These are phyloP conservation scores for Talaromyces funiculosus DNA, from an alignment of 2,329 filamentous ascomycete genomes.

Conservation along the genomic window DNA sequence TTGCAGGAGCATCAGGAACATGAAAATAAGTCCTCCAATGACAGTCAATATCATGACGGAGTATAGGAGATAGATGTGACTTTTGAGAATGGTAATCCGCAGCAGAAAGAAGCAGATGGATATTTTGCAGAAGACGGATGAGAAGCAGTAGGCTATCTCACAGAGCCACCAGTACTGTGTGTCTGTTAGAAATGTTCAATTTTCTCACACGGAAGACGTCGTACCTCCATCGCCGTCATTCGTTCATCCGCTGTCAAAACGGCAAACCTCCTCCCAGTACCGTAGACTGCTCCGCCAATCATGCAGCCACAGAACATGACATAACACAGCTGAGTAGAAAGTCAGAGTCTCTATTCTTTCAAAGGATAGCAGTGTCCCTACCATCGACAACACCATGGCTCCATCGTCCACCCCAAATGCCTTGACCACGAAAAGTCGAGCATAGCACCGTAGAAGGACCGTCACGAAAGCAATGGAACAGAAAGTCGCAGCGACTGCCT, in stretches of 20 bases:
- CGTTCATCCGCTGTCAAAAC: slow-evolving; percentile 19
- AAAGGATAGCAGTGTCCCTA: slow-evolving; percentile 16
- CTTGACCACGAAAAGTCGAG: slow-evolving; percentile 29
- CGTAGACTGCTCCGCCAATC: slow-evolving; percentile 29
- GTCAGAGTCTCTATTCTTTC: neutral
- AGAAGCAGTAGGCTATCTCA: slow-evolving; percentile 50
- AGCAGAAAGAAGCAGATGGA: slow-evolving; percentile 52
- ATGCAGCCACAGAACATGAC: slow-evolving; percentile 33
- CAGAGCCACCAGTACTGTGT: slow-evolving; percentile 50
- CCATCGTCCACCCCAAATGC: slow-evolving; percentile 36
- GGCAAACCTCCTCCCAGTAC: slow-evolving; percentile 24
- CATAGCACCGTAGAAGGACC: slow-evolving; percentile 33
- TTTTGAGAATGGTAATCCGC: slow-evolving; percentile 43
- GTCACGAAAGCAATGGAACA: slow-evolving; percentile 28
- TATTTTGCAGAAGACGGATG: slow-evolving; percentile 46
- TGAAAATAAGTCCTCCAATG: slow-evolving; percentile 44
- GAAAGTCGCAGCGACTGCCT: slow-evolving; percentile 29
- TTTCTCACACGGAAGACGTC: slow-evolving; percentile 3
- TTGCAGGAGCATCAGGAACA: slow-evolving; percentile 49
- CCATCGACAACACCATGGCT: slow-evolving; percentile 34
- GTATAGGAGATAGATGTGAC: slow-evolving; percentile 45
- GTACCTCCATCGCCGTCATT: slow-evolving; percentile 31
- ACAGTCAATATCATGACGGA: slow-evolving; percentile 43
- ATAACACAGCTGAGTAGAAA: slow-evolving; percentile 22
- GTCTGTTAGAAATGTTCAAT: neutral